Evolutionary conservation across 768 basidiomycete genomes (phyloP).

Genomic region (Hericium rajendrae): DNA sequence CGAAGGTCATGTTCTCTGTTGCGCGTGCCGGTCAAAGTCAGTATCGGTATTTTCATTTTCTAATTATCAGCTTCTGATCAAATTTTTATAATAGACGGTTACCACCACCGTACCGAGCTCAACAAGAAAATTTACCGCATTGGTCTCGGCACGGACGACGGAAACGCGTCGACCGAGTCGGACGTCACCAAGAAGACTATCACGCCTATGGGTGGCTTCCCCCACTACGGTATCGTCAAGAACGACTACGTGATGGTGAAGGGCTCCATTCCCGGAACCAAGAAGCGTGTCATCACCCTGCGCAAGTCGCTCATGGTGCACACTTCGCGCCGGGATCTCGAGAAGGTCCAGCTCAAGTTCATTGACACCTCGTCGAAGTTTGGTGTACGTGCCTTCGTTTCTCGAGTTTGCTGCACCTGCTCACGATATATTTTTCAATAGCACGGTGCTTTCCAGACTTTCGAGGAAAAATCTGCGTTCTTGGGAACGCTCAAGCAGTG

Average conservation of each 20-base stretch:
- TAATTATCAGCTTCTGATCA: neutral
- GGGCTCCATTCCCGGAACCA: conserved; percentile 90
- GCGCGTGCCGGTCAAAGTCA: conserved; percentile 99
- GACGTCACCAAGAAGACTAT: conserved; percentile 91
- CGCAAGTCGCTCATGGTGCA: conserved; percentile 96
- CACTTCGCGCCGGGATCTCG: conserved; percentile 91
- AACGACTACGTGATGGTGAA: conserved; percentile 98
- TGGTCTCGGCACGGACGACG: conserved; percentile 65
- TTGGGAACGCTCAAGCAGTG: conserved; percentile 83
- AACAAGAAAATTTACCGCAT: conserved; percentile 99
- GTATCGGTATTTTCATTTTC: conserved; percentile 23
- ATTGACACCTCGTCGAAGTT: conserved; percentile 98
- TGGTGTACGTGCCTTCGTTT: conserved; percentile 52
- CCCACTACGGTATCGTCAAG: conserved; percentile 97
- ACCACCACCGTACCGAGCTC: conserved; percentile 93
- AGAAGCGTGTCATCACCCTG: conserved; percentile 96
- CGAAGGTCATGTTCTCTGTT: conserved; percentile 99
- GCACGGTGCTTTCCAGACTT: conserved; percentile 96
- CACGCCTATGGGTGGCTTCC: conserved; percentile 98
- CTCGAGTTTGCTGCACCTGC: neutral
- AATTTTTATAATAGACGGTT: conserved; percentile 51
- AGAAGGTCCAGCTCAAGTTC: conserved; percentile 97
- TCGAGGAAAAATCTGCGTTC: conserved; percentile 95
- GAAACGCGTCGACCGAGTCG: conserved; percentile 87
- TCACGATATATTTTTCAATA: conserved; percentile 20